Evolutionary conservation across 1,139 yeast genomes (phyloP).

Genomic region (Kazachstania sp.): DNA sequence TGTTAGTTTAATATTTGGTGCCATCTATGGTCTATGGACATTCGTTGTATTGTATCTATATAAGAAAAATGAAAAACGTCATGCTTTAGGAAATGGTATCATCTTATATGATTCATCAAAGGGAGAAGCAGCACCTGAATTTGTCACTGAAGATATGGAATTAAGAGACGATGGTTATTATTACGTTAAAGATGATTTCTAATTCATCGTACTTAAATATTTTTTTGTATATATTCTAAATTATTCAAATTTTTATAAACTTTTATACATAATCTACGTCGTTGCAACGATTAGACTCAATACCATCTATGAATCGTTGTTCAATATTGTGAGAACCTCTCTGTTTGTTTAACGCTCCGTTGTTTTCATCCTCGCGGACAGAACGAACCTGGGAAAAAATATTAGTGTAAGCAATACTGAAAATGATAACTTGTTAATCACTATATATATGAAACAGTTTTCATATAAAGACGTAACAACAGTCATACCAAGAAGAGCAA

Average conservation of each 20-base stretch:
- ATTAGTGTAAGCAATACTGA: too few species aligned
- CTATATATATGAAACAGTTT: too few species aligned
- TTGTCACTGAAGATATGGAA: conserved; percentile 23
- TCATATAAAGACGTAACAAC: too few species aligned
- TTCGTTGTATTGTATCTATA: conserved; percentile 49
- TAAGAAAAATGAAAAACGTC: conserved; percentile 47
- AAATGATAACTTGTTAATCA: too few species aligned
- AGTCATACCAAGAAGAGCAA: background rate
- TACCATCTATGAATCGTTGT: too few species aligned
- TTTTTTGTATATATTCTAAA: background rate
- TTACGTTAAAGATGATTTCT: conserved; percentile 6
- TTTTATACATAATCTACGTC: too few species aligned
- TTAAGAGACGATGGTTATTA: conserved; percentile 27
- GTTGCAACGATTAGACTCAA: too few species aligned
- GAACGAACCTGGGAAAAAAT: too few species aligned
- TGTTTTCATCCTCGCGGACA: too few species aligned
- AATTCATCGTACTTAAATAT: background rate
- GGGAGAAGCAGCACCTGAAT: conserved; percentile 28
- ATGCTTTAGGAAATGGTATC: conserved; percentile 49
- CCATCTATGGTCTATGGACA: conserved; percentile 47
- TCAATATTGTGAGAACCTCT: too few species aligned
- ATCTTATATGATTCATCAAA: conserved; percentile 29
- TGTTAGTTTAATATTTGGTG: conserved; percentile 46
- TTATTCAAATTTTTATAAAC: too few species aligned
- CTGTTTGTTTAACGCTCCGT: too few species aligned